Evolutionary conservation across 805 yeast genomes (phyloP), one percentile per base, ranked within the genome.

Genomic region (Scheffersomyces stipitis): DNA sequence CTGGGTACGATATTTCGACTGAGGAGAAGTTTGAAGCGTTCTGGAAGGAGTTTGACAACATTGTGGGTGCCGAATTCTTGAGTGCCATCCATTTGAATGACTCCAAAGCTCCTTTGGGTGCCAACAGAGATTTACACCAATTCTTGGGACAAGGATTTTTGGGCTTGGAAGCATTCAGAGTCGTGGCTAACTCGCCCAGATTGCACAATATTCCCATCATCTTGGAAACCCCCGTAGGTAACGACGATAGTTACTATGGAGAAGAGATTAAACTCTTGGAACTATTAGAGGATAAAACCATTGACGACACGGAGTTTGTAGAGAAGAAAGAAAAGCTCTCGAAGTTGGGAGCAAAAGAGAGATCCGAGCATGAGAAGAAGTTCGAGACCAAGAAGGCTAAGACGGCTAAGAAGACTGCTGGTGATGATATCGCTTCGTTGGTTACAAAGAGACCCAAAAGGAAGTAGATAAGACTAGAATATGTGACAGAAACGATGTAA

Each of bases 121-220:
- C 96, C 16, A 87, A 87, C 51, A 74, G 95, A 44, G 99, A 93
- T 60, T 73, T 91, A 37, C 99, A 93, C 58, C 96, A 93, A 56
- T 78, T 81, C 41, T 63, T 93, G 26, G 99, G 99, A 1, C 71
- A 78, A 46, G 99, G 99, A 0, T 93, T 86, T 52, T 54, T 93
- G 31, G 96, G 96, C 0, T 67, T 93, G 31, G 96, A 91, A 48
- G 78, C 83, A 10, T 93, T 93, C 59, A 68, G 96, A 46, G 62
- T 80, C 17, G 62, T 91, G 34, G 87, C 95, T 45, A 88, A 89
- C 58, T 78, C 77, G 37, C 60, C 69, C 1, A 71, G 80, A 34
- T 67, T 91, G 17, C 64, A 74, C 33, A 71, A 70, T 5, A 73
- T 91, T 1, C 98, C 98, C 3, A 75, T 90, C 24, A 72, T 93